Base-by-base conservation (phyloP, 495 filamentous ascomycete species). In the Aspergillus biplanus region DNA sequence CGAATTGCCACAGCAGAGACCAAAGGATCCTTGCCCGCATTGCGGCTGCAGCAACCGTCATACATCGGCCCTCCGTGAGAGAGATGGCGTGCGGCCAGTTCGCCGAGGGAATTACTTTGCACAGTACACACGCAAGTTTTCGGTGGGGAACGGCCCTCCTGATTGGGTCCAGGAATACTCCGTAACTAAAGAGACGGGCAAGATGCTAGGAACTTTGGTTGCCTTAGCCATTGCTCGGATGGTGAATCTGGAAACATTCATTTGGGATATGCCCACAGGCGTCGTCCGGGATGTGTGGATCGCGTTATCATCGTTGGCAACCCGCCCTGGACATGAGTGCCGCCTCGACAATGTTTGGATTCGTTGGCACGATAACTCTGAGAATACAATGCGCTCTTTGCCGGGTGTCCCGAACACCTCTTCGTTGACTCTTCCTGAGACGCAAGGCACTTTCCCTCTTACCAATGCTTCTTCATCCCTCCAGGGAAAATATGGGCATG, bases 201-300 rank as follows among this genome's bases (percentile, higher is more conserved):
- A 96, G 75, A 93, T 97, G 91, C 83, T 98, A 7, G 92, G 93
- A 16, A 96, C 92, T 12, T 76, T 97, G 47, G 92, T 96, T n/a
- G 92, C 93, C 13, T 75, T 94, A 65, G 91, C 92, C 5, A 82
- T 97, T 31, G 86, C 88, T 33, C 86, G 91, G 59, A 97, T 97
- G 94, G 80, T 88, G 27, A 92, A 93, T 65, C 83, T 98, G 18
- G 93, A 98, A 73, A 88, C 87, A 0, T 98, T 98, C 67, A 80
- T 92, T 11, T 98, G 94, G 94, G 93, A 98, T 71, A 97, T 97
- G 93, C 92, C 93, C 0, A 97, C 92, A 0, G 94, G 94, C 0
- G 89, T 97, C 31, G 75, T 94, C 46, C 84, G 92, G 53, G 92
- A 96, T 67, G 89, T 96, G 33, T 98, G 94, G 83, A 84, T 92